Evolutionary conservation across 306 rosid species (phyloP), one percentile per base, ranked within the genome.

Genomic region (Myrica gale): DNA sequence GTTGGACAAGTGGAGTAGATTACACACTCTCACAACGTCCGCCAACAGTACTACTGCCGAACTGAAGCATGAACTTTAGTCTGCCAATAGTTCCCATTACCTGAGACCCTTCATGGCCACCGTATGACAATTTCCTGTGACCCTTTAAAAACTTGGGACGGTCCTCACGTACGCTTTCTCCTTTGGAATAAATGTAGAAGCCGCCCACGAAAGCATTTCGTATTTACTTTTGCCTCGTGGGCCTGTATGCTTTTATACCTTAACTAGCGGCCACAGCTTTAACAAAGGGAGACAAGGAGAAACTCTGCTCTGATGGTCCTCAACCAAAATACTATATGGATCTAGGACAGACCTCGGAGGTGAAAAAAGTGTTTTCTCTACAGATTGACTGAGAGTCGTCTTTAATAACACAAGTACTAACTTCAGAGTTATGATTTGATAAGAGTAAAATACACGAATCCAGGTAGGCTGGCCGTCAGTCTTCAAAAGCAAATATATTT

Each of bases 191-290:
- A 61, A 75, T 74, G 71, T 42, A 70, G 62, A 69, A 53, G 83
- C 9, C 81, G 82, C 32, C 87, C 80, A 74, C 85, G 6, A 32
- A 68, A 78, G 79, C 81, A 82, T 69, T 82, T 74, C 74, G 47
- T 3, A 45, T 48, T 48, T 48, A 48, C 16, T 48, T 53, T 32
- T 74, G 7, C 62, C 19, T 13, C 75, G 44, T 66, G 83, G 78
- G 8, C 43, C 78, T 74, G 54, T 11, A 19, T 74, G 82, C 78
- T 11, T 82, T 85, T 80, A 76, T 43, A 50, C 15, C 6, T 10
- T 47, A 11, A 45, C 48, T 45, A 45, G 48, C 48, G 53, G 32
- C 7, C 9, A 52, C 74, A 72, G 68, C 87, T 81, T 84, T 83
- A 81, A 72, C 71, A 81, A 66, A 54, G 77, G 37, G 80, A 70